These are phyloP conservation scores for Boechera retrofracta DNA, from an alignment of 345 rosid genomes.

Conservation along the genomic window DNA sequence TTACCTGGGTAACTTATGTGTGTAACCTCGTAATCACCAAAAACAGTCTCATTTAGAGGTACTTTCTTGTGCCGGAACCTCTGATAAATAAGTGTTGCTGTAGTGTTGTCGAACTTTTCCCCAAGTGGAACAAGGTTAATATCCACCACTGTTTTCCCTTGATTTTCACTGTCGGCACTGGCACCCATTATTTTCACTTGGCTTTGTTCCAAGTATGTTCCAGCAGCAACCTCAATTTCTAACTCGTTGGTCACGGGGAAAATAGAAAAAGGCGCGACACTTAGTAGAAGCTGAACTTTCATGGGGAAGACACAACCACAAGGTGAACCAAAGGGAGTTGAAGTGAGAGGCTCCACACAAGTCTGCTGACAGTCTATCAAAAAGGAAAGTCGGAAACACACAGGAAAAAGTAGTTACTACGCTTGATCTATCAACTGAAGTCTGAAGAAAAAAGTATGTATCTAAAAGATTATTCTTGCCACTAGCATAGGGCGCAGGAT, in stretches of 20 bases:
- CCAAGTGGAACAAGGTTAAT: constrained; percentile 95
- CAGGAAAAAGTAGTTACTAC: constrained; percentile 19
- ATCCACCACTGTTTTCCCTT: constrained; percentile 85
- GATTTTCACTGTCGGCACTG: constrained; percentile 88
- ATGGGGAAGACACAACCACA: constrained; percentile 98
- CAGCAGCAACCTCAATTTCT: constrained; percentile 94
- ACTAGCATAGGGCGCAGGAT: constrained; percentile 18
- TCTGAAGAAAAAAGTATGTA: constrained; percentile 1
- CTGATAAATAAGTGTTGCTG: constrained; percentile 80
- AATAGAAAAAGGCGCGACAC: constrained; percentile 76
- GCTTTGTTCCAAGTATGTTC: constrained; percentile 92
- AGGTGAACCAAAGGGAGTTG: constrained; percentile 91
- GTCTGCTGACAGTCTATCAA: constrained; percentile 87
- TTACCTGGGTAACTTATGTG: constrained; percentile 90
- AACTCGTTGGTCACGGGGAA: constrained; percentile 89
- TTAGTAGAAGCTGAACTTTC: constrained; percentile 89
- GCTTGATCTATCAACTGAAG: neutral
- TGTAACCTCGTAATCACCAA: constrained; percentile 82
- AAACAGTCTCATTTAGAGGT: constrained; percentile 73
- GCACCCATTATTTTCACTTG: constrained; percentile 99
- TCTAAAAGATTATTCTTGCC: constrained; percentile 2
- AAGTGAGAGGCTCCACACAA: constrained; percentile 89
- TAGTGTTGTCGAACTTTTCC: constrained; percentile 96
- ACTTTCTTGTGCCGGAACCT: constrained; percentile 77
- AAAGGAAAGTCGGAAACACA: constrained; percentile 24